Conservation (phyloP, 2,329 filamentous ascomycete genomes). For the Fusarium sp. region DNA sequence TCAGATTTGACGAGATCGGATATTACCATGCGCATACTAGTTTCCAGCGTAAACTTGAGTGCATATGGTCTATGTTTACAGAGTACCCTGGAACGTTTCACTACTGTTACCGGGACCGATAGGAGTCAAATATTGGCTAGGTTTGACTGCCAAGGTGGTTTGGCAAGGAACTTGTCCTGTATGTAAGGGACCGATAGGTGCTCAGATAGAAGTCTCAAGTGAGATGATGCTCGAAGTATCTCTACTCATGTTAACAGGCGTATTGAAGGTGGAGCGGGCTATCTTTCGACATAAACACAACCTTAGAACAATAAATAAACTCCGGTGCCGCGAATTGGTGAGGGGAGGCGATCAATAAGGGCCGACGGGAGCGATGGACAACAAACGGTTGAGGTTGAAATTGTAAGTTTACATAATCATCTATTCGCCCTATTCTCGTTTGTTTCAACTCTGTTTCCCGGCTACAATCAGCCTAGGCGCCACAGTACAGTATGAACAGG, state of each 20-base stretch:
- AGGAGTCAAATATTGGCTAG: slow-evolving; percentile 10
- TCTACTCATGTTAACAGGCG: neutral
- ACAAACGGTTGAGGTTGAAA: slow-evolving; percentile 6
- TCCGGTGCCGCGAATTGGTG: neutral
- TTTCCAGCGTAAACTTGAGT: neutral
- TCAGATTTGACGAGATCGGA: neutral
- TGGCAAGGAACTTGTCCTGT: neutral
- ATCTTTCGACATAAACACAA: neutral
- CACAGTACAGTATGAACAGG: neutral
- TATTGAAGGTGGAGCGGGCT: neutral
- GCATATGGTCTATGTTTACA: neutral
- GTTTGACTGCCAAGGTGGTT: neutral
- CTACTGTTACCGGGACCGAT: neutral
- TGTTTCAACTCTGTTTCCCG: slow-evolving; percentile 5
- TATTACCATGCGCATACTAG: neutral
- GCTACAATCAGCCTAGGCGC: neutral
- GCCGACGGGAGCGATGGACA: neutral
- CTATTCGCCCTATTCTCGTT: neutral
- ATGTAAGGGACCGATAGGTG: neutral
- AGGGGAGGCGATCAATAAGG: neutral
- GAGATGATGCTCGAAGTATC: neutral
- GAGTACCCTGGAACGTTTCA: neutral
- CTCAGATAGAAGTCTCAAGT: neutral
- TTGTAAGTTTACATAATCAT: neutral
- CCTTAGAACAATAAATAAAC: neutral